Evolutionary conservation across 306 rosid species (phyloP).

Genomic region (Rubus idaeus): DNA sequence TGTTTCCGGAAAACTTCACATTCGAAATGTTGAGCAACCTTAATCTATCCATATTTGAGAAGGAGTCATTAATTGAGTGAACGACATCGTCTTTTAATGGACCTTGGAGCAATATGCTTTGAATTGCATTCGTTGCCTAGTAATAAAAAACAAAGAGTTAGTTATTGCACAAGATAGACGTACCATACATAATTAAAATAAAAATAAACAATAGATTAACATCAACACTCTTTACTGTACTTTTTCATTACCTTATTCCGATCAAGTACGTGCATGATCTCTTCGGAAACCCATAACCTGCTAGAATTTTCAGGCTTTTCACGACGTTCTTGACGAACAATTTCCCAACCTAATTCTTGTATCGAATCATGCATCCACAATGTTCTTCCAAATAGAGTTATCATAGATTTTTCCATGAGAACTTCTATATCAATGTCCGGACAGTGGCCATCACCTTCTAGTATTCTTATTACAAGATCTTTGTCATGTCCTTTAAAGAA

Average conservation of each 20-base stretch:
- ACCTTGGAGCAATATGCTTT: background rate
- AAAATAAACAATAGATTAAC: background rate
- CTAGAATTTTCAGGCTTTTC: background rate
- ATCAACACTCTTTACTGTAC: background rate
- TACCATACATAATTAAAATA: background rate
- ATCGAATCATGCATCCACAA: conserved; percentile 21
- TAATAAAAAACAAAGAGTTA: background rate
- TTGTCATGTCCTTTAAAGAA: conserved; percentile 12
- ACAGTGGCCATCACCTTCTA: background rate
- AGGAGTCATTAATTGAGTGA: background rate
- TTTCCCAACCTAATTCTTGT: no score
- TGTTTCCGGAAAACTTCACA: background rate
- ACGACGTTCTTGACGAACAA: background rate
- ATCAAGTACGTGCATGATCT: no score
- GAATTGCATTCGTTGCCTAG: conserved; percentile 11
- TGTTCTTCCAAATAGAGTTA: background rate
- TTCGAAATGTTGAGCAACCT: background rate
- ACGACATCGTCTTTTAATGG: background rate
- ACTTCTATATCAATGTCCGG: conserved; percentile 3
- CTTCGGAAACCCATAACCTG: conserved; percentile 18
- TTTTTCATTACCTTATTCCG: no score
- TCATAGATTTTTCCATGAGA: conserved; percentile 14
- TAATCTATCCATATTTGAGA: background rate
- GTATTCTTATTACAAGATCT: conserved; percentile 10
- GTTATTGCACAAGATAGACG: background rate